Evolutionary conservation across 164 flowering plant species (phyloP).

Genomic region (Magnolia sinica): DNA sequence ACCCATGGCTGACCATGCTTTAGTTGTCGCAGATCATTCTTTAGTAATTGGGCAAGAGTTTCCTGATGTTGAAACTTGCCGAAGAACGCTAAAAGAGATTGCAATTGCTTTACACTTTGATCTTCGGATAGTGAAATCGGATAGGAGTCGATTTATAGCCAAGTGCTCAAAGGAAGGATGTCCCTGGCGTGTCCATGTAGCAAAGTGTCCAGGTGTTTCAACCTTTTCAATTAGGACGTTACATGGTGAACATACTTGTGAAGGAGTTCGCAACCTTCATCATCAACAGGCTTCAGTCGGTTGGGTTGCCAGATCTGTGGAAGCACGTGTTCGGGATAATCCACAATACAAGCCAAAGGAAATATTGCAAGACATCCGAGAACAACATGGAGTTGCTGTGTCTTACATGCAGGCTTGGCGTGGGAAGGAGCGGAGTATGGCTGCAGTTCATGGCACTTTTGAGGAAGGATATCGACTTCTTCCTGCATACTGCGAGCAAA

Average conservation of each 20-base stretch:
- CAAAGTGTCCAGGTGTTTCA: conserved; percentile 82
- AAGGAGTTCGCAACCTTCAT: conserved; percentile 83
- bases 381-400: conserved; percentile 94
- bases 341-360: conserved; percentile 96
- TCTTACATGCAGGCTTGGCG: conserved; percentile 99
- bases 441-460: conserved; percentile 76
- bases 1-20: conserved; percentile 15
- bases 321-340: conserved; percentile 77
- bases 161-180: conserved; percentile 95
- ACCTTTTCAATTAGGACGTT: conserved; percentile 85
- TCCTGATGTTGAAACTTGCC: conserved; percentile 67
- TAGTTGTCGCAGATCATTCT: conserved; percentile 24
- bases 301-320: conserved; percentile 99
- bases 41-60: conserved; percentile 85
- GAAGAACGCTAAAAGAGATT: conserved; percentile 78
- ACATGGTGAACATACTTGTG: conserved; percentile 89
- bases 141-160: conserved; percentile 92
- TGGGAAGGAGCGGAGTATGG: conserved; percentile 98
- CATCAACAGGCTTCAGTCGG: conserved; percentile 98
- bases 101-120: conserved; percentile 94
- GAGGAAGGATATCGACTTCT: conserved; percentile 62
- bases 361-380: conserved; percentile 82
- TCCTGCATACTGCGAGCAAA: conserved; percentile 60
- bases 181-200: conserved; percentile 98
- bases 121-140: conserved; percentile 96